phyloP scores from a whole-genome alignment of 768 basidiomycete genomes.

The Mycena olivaceomarginata region DNA sequence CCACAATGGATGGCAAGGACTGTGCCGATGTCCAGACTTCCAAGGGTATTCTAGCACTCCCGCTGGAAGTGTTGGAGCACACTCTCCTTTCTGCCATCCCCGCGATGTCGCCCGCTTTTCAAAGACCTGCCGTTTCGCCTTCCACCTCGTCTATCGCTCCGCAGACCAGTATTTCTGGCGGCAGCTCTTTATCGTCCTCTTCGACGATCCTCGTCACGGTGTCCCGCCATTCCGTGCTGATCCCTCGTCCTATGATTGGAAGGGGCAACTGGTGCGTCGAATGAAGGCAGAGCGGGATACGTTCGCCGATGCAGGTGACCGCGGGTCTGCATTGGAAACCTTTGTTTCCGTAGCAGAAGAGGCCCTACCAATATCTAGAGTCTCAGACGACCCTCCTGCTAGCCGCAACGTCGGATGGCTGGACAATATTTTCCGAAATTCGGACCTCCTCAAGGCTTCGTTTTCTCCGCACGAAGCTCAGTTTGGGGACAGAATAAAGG shows the following conservation, averaged over 20 bases:
- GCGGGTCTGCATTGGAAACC: conserved; percentile 58
- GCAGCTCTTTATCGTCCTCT: conserved; percentile 75
- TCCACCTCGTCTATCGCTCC: conserved; percentile 67
- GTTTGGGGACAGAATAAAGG: conserved; percentile 65
- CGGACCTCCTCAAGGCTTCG: conserved; percentile 56
- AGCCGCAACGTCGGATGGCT: conserved; percentile 71
- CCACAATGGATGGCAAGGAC: not conserved
- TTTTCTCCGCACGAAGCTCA: conserved; percentile 50
- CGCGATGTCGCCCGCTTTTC: conserved; percentile 77
- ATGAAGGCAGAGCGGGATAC: conserved; percentile 62
- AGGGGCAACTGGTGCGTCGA: conserved; percentile 60
- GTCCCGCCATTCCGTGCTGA: conserved; percentile 34
- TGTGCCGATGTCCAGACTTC: not conserved
- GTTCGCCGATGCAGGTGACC: conserved; percentile 46
- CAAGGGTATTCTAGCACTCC: conserved; percentile 59
- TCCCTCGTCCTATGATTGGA: conserved; percentile 54
- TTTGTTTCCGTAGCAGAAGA: conserved; percentile 64
- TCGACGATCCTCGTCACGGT: conserved; percentile 79
- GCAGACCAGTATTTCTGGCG: conserved; percentile 82
- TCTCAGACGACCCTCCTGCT: conserved; percentile 43
- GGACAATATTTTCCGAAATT: conserved; percentile 60
- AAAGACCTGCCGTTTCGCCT: conserved; percentile 70
- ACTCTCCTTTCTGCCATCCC: conserved; percentile 75
- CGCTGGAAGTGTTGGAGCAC: conserved; percentile 77
- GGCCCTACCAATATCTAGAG: conserved; percentile 52